Evolutionary conservation across 2,329 filamentous ascomycete genomes (phyloP), one percentile per base, ranked within the genome.

Genomic region (Alternaria sp.): DNA sequence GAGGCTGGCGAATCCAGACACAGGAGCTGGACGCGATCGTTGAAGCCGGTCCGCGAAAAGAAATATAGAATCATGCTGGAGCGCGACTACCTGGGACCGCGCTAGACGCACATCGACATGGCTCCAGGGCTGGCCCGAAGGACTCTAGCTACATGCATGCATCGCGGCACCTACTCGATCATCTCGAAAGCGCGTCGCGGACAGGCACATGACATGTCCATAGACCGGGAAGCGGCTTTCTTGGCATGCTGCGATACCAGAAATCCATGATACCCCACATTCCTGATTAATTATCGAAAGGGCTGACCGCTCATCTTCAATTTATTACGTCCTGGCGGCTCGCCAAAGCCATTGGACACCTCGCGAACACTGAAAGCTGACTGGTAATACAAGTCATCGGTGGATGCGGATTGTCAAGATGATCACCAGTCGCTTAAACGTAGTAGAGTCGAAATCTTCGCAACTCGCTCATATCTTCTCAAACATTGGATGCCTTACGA

Each of bases 391-490:
- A 9, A 26, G 5, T 19, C 6, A 43, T 28, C 36, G 10, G 45
- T 51, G 36, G 46, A 32, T 21, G 32, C 23, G 36, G 5, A 11
- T 4, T 36, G 19, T 36, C 49, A 10, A n/a, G 19, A n/a, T 40
- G 28, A n/a, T 40, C 49, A 11, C 4, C 19, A 40, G 28, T 52
- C 49, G 30, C 28, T 23, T 40, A 25, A 40, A 12, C 19, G n/a
- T 19, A 5, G 30, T n/a, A 9, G 4, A 12, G 10, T 15, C 8
- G 15, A 13, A 36, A 21, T 23, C 10, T 13, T 17, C 21, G 19
- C 10, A 61, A 52, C 19, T 52, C 21, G 26, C 54, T 57, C 54
- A 57, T 57, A 57, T 19, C 54, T 61, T 61, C 54, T 61, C 59
- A 57, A 26, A 50, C n/a, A 15, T 5, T 19, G 32, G 40, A 17